These are phyloP conservation scores for Aureobasidium sp. DNA, from an alignment of 2,329 filamentous ascomycete species.

Conservation along the genomic window DNA sequence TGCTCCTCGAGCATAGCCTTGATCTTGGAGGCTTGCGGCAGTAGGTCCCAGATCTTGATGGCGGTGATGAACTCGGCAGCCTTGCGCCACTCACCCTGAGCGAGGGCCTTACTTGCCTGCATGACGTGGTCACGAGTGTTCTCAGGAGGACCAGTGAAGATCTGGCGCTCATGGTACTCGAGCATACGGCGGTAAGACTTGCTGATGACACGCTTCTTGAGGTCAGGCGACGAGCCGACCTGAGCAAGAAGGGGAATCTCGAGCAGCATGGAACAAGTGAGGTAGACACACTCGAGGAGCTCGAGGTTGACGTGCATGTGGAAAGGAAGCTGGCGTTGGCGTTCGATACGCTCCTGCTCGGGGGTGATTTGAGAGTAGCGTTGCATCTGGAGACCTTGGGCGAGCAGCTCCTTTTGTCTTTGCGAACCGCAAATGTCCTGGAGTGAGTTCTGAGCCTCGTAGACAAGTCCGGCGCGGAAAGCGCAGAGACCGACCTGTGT, in stretches of 20 bases:
- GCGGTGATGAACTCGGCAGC: slow-evolving; percentile 86
- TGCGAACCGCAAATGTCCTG: slow-evolving; percentile 98
- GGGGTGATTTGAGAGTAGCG: slow-evolving; percentile 92
- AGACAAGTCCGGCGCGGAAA: slow-evolving; percentile 93
- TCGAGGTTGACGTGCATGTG: slow-evolving; percentile 99
- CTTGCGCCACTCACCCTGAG: slow-evolving; percentile 98
- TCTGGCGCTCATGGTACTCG: slow-evolving; percentile 98
- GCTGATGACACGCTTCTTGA: slow-evolving; percentile 96
- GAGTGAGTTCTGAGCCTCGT: slow-evolving; percentile 94
- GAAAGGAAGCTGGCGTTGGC: slow-evolving; percentile 95
- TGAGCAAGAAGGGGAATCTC: slow-evolving; percentile 96
- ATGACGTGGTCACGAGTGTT: slow-evolving; percentile 99
- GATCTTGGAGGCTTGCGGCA: slow-evolving; percentile 86
- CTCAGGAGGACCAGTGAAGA: slow-evolving; percentile 96
- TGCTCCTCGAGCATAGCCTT: slow-evolving; percentile 96
- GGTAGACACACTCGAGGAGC: slow-evolving; percentile 93
- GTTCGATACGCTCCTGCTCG: slow-evolving; percentile 94
- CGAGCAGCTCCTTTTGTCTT: slow-evolving; percentile 93
- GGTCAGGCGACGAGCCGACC: slow-evolving; percentile 90
- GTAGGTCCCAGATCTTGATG: slow-evolving; percentile 99
- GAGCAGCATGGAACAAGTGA: slow-evolving; percentile 98
- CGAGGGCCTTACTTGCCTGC: slow-evolving; percentile 95
- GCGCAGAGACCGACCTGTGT: slow-evolving; percentile 97
- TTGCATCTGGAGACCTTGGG: slow-evolving; percentile 97
- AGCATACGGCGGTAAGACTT: slow-evolving; percentile 99